A percentile compares a stretch with the other conserved stretches of the same genome.
phyloP scores from a whole-genome alignment of 208 protist genomes.

The Herpetomonas tarakana region DNA sequence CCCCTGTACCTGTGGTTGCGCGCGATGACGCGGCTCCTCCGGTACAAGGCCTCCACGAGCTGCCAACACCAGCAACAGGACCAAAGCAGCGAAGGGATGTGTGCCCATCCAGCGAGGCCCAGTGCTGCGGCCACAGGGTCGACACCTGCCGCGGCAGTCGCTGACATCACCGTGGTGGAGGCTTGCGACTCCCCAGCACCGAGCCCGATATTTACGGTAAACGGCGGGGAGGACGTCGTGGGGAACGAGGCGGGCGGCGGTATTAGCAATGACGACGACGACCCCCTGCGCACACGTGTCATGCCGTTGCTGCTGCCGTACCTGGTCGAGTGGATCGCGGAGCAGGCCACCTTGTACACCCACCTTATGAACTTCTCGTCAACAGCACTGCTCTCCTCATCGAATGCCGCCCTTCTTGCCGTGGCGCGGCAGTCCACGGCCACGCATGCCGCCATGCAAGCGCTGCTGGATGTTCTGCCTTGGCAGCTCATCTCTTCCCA shows the following conservation, averaged over 20 bases:
- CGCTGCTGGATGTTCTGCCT: background rate
- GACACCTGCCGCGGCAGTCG: too few relatives aligned
- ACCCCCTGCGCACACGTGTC: background rate
- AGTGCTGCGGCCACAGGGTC: too few relatives aligned
- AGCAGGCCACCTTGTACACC: background rate
- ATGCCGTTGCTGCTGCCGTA: background rate
- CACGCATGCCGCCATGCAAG: background rate
- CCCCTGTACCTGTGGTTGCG: background rate
- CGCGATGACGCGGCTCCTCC: background rate
- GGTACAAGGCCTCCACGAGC: background rate
- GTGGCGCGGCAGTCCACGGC: background rate
- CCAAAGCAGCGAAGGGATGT: too few relatives aligned
- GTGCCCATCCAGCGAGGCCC: too few relatives aligned
- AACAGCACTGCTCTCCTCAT: background rate
- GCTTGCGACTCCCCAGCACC: too few relatives aligned
- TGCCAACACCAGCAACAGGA: too few relatives aligned
- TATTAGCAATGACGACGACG: too few relatives aligned
- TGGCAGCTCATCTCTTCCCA: background rate
- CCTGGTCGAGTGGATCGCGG: background rate
- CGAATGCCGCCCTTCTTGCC: background rate
- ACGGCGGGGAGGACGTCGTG: too few relatives aligned
- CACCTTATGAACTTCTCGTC: background rate
- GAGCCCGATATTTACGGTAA: too few relatives aligned
- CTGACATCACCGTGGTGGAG: too few relatives aligned
- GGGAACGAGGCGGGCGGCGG: too few relatives aligned